Base-by-base conservation (phyloP, 2,329 filamentous ascomycete species). In the Talaromyces islandicus region DNA sequence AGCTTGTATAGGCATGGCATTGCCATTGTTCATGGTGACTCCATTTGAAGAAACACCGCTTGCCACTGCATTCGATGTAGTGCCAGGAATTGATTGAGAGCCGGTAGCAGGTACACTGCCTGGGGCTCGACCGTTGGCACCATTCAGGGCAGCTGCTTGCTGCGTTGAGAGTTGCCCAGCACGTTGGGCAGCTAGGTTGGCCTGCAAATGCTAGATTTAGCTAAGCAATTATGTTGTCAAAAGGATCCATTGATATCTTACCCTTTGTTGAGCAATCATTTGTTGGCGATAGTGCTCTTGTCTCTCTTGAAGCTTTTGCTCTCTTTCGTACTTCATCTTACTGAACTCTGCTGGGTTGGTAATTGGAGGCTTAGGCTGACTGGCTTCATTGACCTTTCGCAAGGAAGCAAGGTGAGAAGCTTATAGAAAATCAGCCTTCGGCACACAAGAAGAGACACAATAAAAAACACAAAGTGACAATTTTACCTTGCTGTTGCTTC, bases 341-440 rank as follows among this genome's bases (percentile, higher is more conserved):
- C 92, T 97, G 72, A 97, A 96, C 66, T 97, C 91, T 67, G 90
- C 85, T 0, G 94, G 94, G 0, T 92, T 96, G 70, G 92, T 83
- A 56, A 83, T 82, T 17, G 79, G 81, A 43, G 75, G 78, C 64
- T 83, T 83, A 14, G 83, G 82, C 63, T 90, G 70, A 73, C 84
- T 69, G 72, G 83, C 66, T 68, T 96, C 91, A 62, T 89, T 89
- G 14, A 86, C 83, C 74, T 97, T 97, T 58, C 94, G 87, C 73
- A 91, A 86, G 32, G 89, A 89, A 54, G 91, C 90, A 60, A 91
- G 85, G 63, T 85, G 84, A 11, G 88, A 85, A 62, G 86, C 83
- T 77, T 63, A 53, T 61, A 55, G 56, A 54, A 60, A 30, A 60
- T 67, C 65, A 67, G 62, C 64, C 25, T 60, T 55, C n/a, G 14